A percentile compares a stretch with the other conserved stretches of the same genome.
phyloP scores from a whole-genome alignment of 1,139 yeast species.

The Chernovozyma sophiae-reginae region DNA sequence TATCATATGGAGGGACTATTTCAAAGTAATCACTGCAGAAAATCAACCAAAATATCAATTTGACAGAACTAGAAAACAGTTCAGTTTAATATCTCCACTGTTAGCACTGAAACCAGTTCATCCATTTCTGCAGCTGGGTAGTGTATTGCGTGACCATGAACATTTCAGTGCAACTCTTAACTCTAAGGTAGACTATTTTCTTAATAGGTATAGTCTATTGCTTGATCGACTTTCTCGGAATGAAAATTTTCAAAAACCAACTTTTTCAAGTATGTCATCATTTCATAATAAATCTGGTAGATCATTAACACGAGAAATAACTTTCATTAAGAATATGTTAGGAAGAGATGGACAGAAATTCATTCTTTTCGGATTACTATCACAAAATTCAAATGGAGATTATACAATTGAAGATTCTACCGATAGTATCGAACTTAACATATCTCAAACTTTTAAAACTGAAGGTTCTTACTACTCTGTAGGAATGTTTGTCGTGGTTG shows the following conservation, averaged over 20 bases:
- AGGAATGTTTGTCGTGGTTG: conserved; percentile 78
- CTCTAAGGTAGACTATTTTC: conserved; percentile 25
- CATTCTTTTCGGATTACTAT: conserved; percentile 71
- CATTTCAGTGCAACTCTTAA: conserved; percentile 6
- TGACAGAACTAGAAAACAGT: conserved; percentile 64
- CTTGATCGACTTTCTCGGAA: conserved; percentile 72
- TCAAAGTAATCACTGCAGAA: conserved; percentile 59
- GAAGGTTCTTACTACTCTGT: conserved; percentile 68
- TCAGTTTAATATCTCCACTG: conserved; percentile 27
- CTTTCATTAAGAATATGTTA: conserved; percentile 73
- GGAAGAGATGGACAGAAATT: conserved; percentile 82
- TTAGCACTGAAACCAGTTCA: conserved; percentile 17
- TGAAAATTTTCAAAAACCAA: conserved; percentile 61
- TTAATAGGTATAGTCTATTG: conserved; percentile 52
- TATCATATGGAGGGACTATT: conserved; percentile 70
- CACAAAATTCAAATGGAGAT: conserved; percentile 60
- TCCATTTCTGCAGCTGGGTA: conserved; percentile 10
- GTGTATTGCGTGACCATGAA: background rate
- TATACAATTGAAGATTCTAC: conserved; percentile 79
- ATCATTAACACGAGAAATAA: conserved; percentile 48
- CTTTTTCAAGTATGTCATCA: conserved; percentile 37
- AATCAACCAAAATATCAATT: conserved; percentile 66
- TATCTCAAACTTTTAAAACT: conserved; percentile 62
- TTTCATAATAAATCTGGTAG: conserved; percentile 15
- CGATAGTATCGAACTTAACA: conserved; percentile 69